Conservation (phyloP, 768 basidiomycete genomes). For the Amanita jacksonii region DNA sequence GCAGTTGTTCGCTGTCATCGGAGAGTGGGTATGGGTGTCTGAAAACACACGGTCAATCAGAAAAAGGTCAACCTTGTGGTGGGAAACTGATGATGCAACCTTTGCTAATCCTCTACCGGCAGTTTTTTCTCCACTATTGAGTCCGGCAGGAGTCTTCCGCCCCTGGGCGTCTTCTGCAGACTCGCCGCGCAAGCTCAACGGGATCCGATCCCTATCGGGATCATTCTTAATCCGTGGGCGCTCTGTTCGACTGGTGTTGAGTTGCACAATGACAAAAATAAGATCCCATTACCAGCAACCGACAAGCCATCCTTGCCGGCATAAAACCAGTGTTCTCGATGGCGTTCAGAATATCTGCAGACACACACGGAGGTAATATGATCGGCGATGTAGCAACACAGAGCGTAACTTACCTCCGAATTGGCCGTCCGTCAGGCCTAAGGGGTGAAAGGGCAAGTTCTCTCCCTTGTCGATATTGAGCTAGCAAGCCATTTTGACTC, state of each 20-base stretch:
- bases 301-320: conserved; percentile 46
- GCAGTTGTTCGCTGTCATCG: too few species aligned
- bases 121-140: background rate
- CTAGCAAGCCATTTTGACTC: conserved; percentile 41
- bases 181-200: background rate
- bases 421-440: conserved; percentile 45
- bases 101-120: too few species aligned
- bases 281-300: conserved; percentile 31
- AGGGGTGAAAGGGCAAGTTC: conserved; percentile 46
- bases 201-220: background rate
- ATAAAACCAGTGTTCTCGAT: conserved; percentile 54
- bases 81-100: too few species aligned
- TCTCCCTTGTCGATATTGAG: conserved; percentile 34
- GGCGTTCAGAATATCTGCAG: conserved; percentile 44
- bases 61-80: too few species aligned
- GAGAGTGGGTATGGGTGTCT: too few species aligned
- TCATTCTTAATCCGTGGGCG: background rate
- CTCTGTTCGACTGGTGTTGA: too few species aligned
- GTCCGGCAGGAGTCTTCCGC: too few species aligned
- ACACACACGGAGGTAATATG: background rate
- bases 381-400: background rate
- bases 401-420: conserved; percentile 42
- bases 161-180: background rate
- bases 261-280: background rate
- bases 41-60: too few species aligned